Percentiles rank a stretch among this genome's conserved stretches.
These are phyloP conservation scores for Porogramme epimiltina DNA, from an alignment of 1,284 basidiomycete genomes.

Conservation along the genomic window DNA sequence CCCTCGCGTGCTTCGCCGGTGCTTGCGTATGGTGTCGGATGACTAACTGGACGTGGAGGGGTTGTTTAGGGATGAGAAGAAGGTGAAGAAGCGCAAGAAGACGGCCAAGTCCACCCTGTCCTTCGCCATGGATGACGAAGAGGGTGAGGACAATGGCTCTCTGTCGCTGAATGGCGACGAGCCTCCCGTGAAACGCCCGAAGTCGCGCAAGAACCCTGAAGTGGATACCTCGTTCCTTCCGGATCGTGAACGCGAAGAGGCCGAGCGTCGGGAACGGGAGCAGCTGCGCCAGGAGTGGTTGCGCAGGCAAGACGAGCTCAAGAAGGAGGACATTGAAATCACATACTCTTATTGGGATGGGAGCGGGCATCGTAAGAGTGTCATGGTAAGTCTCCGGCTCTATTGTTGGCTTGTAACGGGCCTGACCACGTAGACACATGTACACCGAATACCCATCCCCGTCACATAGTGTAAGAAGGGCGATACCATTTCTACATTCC, in stretches of 20 bases:
- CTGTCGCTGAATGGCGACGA: slow-evolving; percentile 41
- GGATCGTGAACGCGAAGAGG: slow-evolving; percentile 93
- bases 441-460: slow-evolving; percentile 15
- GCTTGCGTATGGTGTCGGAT: slow-evolving; percentile 31
- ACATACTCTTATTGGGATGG: slow-evolving; percentile 99
- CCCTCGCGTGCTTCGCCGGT: not conserved
- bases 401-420: slow-evolving; percentile 4
- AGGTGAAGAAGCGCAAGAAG: slow-evolving; percentile 91
- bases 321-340: slow-evolving; percentile 88
- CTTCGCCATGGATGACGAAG: slow-evolving; percentile 85
- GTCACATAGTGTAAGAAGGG: slow-evolving; percentile 90
- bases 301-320: slow-evolving; percentile 84
- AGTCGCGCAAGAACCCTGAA: slow-evolving; percentile 91
- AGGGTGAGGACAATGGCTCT: slow-evolving; percentile 43
- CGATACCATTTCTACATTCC: slow-evolving; percentile 86
- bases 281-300: slow-evolving; percentile 91
- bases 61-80: slow-evolving; percentile 85
- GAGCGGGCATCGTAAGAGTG: slow-evolving; percentile 93
- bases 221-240: slow-evolving; percentile 99
- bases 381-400: slow-evolving; percentile 62
- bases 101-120: slow-evolving; percentile 82
- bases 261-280: slow-evolving; percentile 87
- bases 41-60: slow-evolving; percentile 78
- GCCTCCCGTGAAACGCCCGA: slow-evolving; percentile 66
- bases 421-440: slow-evolving; percentile 32